A percentile compares a stretch with the other conserved stretches of the same genome.
Evolutionary conservation across 225 moss, liverwort and hornwort species (phyloP).

Genomic region (Polytrichum formosum): DNA sequence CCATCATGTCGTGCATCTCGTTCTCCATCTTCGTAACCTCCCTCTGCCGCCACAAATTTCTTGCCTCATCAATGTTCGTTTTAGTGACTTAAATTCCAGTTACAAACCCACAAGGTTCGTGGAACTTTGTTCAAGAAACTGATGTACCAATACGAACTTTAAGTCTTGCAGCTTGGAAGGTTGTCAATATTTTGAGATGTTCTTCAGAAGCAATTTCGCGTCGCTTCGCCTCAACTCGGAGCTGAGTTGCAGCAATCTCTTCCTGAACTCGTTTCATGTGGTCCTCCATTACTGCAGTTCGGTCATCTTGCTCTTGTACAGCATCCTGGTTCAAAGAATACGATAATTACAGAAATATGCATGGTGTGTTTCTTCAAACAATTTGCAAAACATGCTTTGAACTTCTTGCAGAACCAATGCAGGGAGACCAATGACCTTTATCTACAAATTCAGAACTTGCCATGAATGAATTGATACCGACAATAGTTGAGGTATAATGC

Average conservation of each 20-base stretch:
- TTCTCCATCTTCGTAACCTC: slow-evolving; percentile 72
- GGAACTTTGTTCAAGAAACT: too few relatives aligned
- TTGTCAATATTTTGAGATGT: slow-evolving; percentile 73
- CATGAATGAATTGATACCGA: too few relatives aligned
- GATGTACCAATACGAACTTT: slow-evolving; percentile 43
- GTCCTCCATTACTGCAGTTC: slow-evolving; percentile 86
- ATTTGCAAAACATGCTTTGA: too few relatives aligned
- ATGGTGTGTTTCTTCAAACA: too few relatives aligned
- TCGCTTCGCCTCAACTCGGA: slow-evolving; percentile 71
- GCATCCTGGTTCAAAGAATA: slow-evolving; percentile 48
- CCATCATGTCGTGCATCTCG: slow-evolving; percentile 69
- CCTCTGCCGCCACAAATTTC: slow-evolving; percentile 28
- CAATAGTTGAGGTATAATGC: too few relatives aligned
- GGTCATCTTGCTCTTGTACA: slow-evolving; percentile 84
- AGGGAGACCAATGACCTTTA: too few relatives aligned
- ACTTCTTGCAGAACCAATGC: too few relatives aligned
- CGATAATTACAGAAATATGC: too few relatives aligned
- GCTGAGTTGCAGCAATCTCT: slow-evolving; percentile 75
- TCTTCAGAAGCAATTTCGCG: slow-evolving; percentile 78
- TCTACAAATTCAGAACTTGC: too few relatives aligned
- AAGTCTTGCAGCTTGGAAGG: slow-evolving; percentile 53
- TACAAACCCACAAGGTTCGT: too few relatives aligned
- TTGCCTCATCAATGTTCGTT: too few relatives aligned
- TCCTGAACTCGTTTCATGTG: slow-evolving; percentile 97
- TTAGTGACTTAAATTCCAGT: too few relatives aligned